A percentile compares a stretch with the other conserved stretches of the same genome.
Evolutionary conservation across 805 yeast species (phyloP).

Genomic region (Candida chilensis): DNA sequence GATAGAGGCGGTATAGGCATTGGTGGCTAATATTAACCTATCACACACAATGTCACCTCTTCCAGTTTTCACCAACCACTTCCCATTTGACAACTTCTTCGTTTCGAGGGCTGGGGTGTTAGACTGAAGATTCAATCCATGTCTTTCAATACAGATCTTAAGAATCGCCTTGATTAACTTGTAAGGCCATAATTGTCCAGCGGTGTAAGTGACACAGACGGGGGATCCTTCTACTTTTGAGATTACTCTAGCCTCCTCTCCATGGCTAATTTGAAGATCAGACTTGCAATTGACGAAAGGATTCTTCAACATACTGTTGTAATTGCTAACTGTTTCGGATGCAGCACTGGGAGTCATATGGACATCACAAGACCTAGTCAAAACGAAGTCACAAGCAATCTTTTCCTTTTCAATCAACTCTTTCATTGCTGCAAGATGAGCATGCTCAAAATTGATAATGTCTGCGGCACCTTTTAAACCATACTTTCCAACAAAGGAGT

Average conservation of each 20-base stretch:
- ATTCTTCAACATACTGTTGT: slow-evolving; percentile 10
- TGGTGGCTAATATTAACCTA: not conserved
- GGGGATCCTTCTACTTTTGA: slow-evolving; percentile 16
- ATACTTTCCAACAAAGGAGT: slow-evolving; percentile 6
- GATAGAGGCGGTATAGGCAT: slow-evolving; percentile 6
- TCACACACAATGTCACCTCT: slow-evolving; percentile 16
- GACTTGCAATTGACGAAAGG: slow-evolving; percentile 16
- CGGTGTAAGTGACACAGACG: slow-evolving; percentile 25
- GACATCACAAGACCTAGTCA: slow-evolving; percentile 17
- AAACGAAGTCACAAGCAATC: slow-evolving; percentile 17
- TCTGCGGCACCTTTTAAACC: slow-evolving; percentile 20
- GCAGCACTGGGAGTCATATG: slow-evolving; percentile 8
- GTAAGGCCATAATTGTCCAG: slow-evolving; percentile 37
- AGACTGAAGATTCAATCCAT: slow-evolving; percentile 33
- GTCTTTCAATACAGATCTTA: slow-evolving; percentile 13
- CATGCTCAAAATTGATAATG: slow-evolving; percentile 24
- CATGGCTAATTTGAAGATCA: slow-evolving; percentile 18
- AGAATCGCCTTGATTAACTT: slow-evolving; percentile 23
- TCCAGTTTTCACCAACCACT: slow-evolving; percentile 18
- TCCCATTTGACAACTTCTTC: slow-evolving; percentile 10
- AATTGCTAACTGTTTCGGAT: slow-evolving; percentile 7
- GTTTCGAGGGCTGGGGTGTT: slow-evolving; percentile 25
- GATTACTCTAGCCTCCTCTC: slow-evolving; percentile 16
- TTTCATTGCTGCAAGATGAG: slow-evolving; percentile 18
- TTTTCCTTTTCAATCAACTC: slow-evolving; percentile 16